phyloP scores from a whole-genome alignment of 169 alveolate genomes.

The Plasmodium cynomolgi region DNA sequence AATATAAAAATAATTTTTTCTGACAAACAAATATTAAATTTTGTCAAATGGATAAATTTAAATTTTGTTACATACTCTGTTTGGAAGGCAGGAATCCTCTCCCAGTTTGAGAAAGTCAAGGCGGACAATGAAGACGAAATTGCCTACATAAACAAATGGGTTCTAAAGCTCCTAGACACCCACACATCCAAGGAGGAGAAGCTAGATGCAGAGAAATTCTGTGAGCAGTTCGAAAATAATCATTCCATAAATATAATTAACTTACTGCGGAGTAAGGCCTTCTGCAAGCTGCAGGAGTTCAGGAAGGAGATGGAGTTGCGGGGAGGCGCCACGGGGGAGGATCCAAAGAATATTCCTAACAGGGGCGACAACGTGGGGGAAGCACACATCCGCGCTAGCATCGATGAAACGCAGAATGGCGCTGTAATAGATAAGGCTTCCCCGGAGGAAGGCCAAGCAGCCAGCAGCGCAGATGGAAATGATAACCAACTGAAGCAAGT shows the following conservation, averaged over 20 bases:
- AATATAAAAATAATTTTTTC: conserved; percentile 70
- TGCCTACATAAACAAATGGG: conserved; percentile 72
- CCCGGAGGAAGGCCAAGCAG: not conserved
- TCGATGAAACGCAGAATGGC: not conserved
- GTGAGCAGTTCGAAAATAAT: conserved; percentile 55
- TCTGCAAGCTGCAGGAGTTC: conserved; percentile 65
- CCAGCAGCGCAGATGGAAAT: not conserved
- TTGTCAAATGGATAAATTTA: conserved; percentile 64
- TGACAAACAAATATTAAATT: conserved; percentile 57
- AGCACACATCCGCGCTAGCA: not conserved
- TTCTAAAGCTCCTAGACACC: conserved; percentile 46
- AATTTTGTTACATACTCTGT: conserved; percentile 23
- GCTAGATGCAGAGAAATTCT: conserved; percentile 48
- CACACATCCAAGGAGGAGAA: conserved; percentile 71
- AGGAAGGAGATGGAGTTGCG: conserved; percentile 59
- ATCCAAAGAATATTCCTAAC: not conserved
- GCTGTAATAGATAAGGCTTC: not conserved
- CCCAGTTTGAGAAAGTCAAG: conserved; percentile 67
- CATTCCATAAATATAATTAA: conserved; percentile 70
- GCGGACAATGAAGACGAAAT: conserved; percentile 64
- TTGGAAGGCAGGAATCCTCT: conserved; percentile 71
- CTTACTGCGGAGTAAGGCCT: conserved; percentile 68
- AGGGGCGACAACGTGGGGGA: not conserved
- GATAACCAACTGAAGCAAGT: conserved; percentile 55
- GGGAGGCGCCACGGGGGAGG: not conserved